Base-by-base conservation (phyloP, 2,329 filamentous ascomycete species). In the Aureobasidium lini region DNA sequence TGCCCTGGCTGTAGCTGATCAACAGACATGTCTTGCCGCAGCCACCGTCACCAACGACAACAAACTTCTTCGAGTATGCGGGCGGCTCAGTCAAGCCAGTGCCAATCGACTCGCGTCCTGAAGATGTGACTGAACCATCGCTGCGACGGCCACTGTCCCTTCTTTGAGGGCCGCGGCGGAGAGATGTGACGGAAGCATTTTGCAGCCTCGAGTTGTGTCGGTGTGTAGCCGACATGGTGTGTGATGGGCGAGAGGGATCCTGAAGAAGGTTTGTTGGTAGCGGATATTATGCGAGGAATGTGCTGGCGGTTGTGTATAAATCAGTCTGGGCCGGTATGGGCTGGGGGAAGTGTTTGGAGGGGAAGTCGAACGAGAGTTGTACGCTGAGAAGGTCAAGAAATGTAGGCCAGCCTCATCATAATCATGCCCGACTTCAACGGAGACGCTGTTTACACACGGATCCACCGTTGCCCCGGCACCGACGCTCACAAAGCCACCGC, bases 11-110 rank as follows among this genome's bases (percentile, higher is more conserved):
- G 79, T 97, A 99, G 77, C 92, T 96, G 76, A 99, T 99, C 75
- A 99, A 80, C 66, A 99, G 80, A 79, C 94, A 99, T 8, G 94
- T 99, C 85, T 99, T 99, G 69, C 94, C 94, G 75, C 94, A 99
- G 63, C 94, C 94, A 68, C 94, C 94, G 74, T 99, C 94, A 63
- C 94, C 94, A 47, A 99, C 94, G 54, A 99, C 94, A 46, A 99
- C 94, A 72, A 99, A 94, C 82, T 99, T 99, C 81, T 99, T 99
- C 66, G 93, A 97, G 77, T 94, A 96, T 60, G 90, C 84, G 4
- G 93, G 92, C 28, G 89, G 90, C 71, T 95, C 90, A 52, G 93
- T 96, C 75, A 93, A 84, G 73, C 90, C 86, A 57, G 93, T 96
- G 62, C 82, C 86, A 61, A 88, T 84, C 49, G 89, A 92, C 73